Base-by-base conservation (phyloP, 352 stramenopile species). In the Lagenidium sp. region DNA sequence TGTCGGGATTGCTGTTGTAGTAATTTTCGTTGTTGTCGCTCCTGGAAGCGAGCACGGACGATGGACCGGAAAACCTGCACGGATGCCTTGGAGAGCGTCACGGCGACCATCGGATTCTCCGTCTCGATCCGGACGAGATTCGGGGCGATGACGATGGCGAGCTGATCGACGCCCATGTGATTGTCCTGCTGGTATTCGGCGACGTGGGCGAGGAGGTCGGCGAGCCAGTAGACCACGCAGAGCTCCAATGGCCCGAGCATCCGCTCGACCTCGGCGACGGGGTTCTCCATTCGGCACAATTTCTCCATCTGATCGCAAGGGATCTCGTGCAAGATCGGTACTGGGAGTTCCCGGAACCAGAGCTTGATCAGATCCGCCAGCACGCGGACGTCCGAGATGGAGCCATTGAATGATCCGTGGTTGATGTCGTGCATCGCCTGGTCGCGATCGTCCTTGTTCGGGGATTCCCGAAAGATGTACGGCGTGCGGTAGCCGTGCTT, bases 141-240 rank as follows among this genome's bases (percentile, higher is more conserved):
- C 12, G 85, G 85, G 18, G 77, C 74, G 42, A 96, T 87, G 44
- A 94, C 68, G 51, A 96, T 94, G 19, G 82, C 81, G 31, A 96
- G 67, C 45, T 96, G 85, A 42, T 93, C 82, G 16, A 89, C 65
- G n/a, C 81, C 79, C 82, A 96, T 96, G 58, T 90, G 78, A 51
- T 95, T 96, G 29, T 67, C 43, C 6, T 57, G 19, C 62, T 94
- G 62, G 53, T 71, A 81, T 44, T 67, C 58, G 23, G 80, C 79
- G 23, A 96, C 82, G 30, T 60, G 57, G 2, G 70, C 66, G 19
- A 95, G 57, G 19, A 95, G 45, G 40, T 96, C 82, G 2, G 84
- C 73, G 39, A 96, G 65, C 85, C 85, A 96, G 4, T 85, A 41
- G 12, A 95, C 44, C 10, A 95, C 69, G 15, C 57, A 66, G 29